Conservation (phyloP, 306 rosid species). For the Lablab purpureus region DNA sequence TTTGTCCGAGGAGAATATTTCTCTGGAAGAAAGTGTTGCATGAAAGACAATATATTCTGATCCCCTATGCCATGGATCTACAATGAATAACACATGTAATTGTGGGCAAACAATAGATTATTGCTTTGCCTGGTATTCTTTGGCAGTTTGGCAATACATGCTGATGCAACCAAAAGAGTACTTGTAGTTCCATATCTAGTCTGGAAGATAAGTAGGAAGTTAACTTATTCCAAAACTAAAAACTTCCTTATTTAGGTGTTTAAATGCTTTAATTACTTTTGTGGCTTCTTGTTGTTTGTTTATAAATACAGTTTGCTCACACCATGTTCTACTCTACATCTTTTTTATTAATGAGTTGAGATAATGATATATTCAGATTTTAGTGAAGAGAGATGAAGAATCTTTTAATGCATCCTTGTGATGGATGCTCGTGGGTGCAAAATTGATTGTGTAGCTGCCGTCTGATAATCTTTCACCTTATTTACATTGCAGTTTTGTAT, state of each 20-base stretch:
- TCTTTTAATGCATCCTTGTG: slow-evolving; percentile 16
- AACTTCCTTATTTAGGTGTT: slow-evolving; percentile 40
- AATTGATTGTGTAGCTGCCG: slow-evolving; percentile 11
- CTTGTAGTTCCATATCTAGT: slow-evolving; percentile 10
- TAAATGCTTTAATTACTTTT: slow-evolving; percentile 12
- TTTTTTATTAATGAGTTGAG: neutral
- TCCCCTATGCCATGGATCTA: neutral
- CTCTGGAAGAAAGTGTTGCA: slow-evolving; percentile 34
- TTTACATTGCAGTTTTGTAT: slow-evolving; percentile 5
- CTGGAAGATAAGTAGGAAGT: slow-evolving; percentile 12
- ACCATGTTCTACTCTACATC: slow-evolving; percentile 3
- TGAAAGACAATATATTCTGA: slow-evolving; percentile 32
- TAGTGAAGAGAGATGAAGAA: neutral
- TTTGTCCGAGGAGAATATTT: slow-evolving; percentile 12
- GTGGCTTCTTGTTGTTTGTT: slow-evolving; percentile 26
- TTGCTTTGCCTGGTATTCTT: slow-evolving; percentile 32
- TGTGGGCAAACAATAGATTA: slow-evolving; percentile 22
- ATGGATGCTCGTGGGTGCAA: slow-evolving; percentile 18
- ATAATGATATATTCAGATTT: neutral
- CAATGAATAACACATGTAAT: neutral
- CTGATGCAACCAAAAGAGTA: slow-evolving; percentile 21
- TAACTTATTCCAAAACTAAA: slow-evolving; percentile 17
- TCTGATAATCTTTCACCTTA: slow-evolving; percentile 18
- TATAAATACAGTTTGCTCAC: slow-evolving; percentile 1
- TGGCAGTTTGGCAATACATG: slow-evolving; percentile 3